Conservation (phyloP, 179 eudicot species). For the Spergularia azorica region DNA sequence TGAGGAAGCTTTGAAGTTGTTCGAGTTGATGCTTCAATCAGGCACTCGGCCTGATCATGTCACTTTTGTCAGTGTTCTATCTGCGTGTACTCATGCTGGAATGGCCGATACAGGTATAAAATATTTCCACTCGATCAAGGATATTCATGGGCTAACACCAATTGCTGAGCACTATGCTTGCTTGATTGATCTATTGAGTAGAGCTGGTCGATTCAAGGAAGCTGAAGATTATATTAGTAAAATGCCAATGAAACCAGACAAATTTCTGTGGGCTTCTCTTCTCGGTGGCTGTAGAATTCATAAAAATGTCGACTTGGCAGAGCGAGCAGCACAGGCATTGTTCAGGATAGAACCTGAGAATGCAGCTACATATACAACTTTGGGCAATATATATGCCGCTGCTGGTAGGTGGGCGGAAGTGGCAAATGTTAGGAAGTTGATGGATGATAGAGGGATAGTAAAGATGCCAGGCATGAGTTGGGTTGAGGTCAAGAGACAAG, state of each 20-base stretch:
- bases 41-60: constrained; percentile 67
- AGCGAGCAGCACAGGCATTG: constrained; percentile 41
- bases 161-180: constrained; percentile 75
- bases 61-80: constrained; percentile 74
- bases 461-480: constrained; percentile 78
- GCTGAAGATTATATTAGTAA: constrained; percentile 55
- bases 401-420: constrained; percentile 45
- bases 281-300: constrained; percentile 57
- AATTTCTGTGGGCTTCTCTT: constrained; percentile 72
- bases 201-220: constrained; percentile 75
- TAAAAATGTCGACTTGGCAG: constrained; percentile 49
- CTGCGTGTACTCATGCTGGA: constrained; percentile 86
- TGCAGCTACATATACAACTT: constrained; percentile 48
- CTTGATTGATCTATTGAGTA: constrained; percentile 68
- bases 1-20: constrained; percentile 56
- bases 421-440: constrained; percentile 38
- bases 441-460: constrained; percentile 59
- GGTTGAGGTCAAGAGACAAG: constrained; percentile 55
- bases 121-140: constrained; percentile 61
- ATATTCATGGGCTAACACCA: constrained; percentile 48
- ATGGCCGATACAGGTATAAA: constrained; percentile 71
- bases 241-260: constrained; percentile 69
- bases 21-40: constrained; percentile 55
- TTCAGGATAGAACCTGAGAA: constrained; percentile 48
- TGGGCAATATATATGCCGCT: constrained; percentile 47